Evolutionary conservation across 83 land plant species (phyloP).

Genomic region (Thuja plicata): DNA sequence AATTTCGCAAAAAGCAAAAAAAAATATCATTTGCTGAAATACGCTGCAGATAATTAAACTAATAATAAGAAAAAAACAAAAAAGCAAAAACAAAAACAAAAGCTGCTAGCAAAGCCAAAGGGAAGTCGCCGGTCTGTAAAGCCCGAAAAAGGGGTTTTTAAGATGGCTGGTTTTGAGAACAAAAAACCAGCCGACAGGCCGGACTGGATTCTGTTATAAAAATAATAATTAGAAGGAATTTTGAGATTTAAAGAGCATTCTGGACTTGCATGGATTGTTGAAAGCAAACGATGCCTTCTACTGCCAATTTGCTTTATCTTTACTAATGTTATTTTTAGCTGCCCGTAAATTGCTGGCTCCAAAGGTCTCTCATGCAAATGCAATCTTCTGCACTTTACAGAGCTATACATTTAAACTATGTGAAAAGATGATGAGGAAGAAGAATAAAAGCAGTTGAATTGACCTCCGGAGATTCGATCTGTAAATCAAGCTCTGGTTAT

Average conservation of each 20-base stretch:
- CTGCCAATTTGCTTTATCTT: neutral
- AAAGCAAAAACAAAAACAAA: neutral
- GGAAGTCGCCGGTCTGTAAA: neutral
- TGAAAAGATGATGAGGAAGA: neutral
- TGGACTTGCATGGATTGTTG: neutral
- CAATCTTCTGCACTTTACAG: constrained; percentile 6
- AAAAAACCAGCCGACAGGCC: neutral
- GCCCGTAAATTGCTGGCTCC: neutral
- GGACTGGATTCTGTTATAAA: neutral
- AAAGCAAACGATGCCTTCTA: neutral
- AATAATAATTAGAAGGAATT: neutral
- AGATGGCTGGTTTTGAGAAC: neutral
- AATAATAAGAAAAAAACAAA: no score
- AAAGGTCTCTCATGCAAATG: neutral
- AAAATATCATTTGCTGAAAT: neutral
- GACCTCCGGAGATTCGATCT: neutral
- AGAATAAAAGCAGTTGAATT: neutral
- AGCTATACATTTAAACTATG: neutral
- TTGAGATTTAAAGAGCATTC: neutral
- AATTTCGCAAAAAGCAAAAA: neutral
- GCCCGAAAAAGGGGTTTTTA: neutral
- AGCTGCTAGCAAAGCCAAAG: neutral
- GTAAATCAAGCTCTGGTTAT: neutral
- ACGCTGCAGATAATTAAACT: no score
- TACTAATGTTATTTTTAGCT: neutral